Conservation (phyloP, 192 early-diverging fungal genomes). For the Glomus cerebriforme region DNA sequence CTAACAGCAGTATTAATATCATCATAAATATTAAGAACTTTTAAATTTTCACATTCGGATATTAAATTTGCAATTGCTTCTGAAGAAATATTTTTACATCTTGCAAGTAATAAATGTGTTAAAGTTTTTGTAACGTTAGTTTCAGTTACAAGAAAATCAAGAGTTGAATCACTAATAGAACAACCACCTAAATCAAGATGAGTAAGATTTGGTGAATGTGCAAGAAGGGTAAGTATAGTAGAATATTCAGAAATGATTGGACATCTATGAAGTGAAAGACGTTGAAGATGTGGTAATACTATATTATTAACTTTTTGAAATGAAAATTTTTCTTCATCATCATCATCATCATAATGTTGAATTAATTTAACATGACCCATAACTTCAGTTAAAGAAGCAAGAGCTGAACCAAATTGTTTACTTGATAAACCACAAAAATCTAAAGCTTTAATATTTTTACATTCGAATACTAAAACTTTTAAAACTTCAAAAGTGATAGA, state of each 20-base stretch:
- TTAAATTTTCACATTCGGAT: not conserved
- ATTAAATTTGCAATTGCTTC: not conserved
- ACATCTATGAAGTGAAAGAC: constrained; percentile 25
- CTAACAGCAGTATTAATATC: not conserved
- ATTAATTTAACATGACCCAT: not conserved
- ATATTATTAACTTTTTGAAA: not conserved
- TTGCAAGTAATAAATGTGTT: constrained; percentile 9
- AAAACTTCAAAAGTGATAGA: constrained; percentile 20
- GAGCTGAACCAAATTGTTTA: constrained; percentile 10
- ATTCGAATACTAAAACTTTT: not conserved
- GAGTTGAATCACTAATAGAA: constrained; percentile 11
- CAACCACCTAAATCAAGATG: constrained; percentile 28
- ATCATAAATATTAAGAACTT: constrained; percentile 5
- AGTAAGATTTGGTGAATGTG: constrained; percentile 27
- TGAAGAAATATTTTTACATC: constrained; percentile 19
- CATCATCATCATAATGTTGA: not conserved
- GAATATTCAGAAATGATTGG: not conserved
- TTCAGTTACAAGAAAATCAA: not conserved
- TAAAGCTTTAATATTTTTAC: constrained; percentile 6
- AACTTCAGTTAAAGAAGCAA: not conserved
- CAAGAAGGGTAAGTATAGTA: not conserved
- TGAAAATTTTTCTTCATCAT: not conserved
- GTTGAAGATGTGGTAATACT: constrained; percentile 2
- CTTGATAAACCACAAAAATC: constrained; percentile 30
- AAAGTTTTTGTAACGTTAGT: not conserved